These are phyloP conservation scores for Isabelozyma heimii DNA, from an alignment of 805 yeast species.

Conservation along the genomic window DNA sequence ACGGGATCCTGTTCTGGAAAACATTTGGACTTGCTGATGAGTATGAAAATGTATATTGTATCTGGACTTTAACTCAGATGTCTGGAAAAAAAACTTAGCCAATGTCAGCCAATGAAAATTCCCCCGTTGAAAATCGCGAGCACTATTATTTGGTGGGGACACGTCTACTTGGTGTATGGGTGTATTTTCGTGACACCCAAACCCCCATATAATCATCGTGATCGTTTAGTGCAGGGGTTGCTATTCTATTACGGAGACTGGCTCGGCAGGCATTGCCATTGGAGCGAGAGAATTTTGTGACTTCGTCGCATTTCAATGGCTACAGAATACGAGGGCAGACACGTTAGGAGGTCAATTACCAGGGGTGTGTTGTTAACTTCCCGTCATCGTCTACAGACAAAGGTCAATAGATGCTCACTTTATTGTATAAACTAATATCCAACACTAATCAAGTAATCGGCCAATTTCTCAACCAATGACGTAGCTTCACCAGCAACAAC, in stretches of 20 bases:
- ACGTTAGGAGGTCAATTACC: too few relatives aligned
- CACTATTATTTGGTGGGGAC: not conserved
- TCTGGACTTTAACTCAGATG: not conserved
- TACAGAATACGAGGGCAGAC: too few relatives aligned
- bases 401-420: not conserved
- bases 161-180: not conserved
- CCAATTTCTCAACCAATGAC: conserved; percentile 89
- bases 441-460: conserved; percentile 87
- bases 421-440: conserved; percentile 51
- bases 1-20: conserved; percentile 1
- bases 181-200: not conserved
- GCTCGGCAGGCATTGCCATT: too few relatives aligned
- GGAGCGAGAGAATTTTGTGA: not conserved
- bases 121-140: not conserved
- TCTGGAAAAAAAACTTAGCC: not conserved
- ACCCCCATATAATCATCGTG: too few relatives aligned
- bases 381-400: too few relatives aligned
- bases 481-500: conserved; percentile 95
- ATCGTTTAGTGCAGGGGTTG: too few relatives aligned
- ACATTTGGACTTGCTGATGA: not conserved
- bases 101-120: not conserved
- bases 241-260: too few relatives aligned
- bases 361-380: too few relatives aligned
- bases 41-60: too few relatives aligned
- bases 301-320: not conserved